These are phyloP conservation scores for Calonectria honghensis DNA, from an alignment of 2,329 filamentous ascomycete genomes.

Conservation along the genomic window DNA sequence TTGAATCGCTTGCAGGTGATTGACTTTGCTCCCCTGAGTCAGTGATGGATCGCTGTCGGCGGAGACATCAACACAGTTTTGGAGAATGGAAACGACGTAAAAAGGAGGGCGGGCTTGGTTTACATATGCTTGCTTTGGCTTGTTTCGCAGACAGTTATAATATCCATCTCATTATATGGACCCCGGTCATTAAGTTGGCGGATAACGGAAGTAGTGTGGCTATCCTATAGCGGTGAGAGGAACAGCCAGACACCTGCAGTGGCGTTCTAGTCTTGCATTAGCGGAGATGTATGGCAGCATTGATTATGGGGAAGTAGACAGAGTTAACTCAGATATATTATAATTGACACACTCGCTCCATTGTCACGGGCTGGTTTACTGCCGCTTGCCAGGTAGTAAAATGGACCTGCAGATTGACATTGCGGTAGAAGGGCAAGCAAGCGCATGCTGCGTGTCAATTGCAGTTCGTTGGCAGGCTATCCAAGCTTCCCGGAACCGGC, in stretches of 20 bases:
- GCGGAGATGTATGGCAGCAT: conserved; percentile 33
- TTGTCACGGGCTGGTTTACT: conserved; percentile 1
- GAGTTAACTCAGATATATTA: conserved; percentile 9
- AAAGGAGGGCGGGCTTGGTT: too few species aligned
- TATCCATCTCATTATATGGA: not conserved
- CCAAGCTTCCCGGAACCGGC: not conserved
- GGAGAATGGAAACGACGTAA: not conserved
- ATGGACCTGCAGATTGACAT: not conserved
- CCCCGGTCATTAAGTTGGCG: not conserved
- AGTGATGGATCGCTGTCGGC: not conserved
- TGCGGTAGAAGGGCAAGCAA: too few species aligned
- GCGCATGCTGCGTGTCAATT: not conserved
- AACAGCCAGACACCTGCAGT: conserved; percentile 28
- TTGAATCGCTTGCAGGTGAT: not conserved
- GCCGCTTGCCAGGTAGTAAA: not conserved
- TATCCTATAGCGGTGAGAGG: conserved; percentile 35
- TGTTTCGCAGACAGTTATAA: too few species aligned
- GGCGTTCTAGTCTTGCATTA: conserved; percentile 36
- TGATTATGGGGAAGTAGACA: conserved; percentile 19
- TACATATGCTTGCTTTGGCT: too few species aligned
- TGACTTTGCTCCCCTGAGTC: not conserved
- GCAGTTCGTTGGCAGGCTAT: not conserved
- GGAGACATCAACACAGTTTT: not conserved
- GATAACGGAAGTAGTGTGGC: conserved; percentile 5
- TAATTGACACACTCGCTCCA: conserved; percentile 8